A percentile compares a stretch with the other conserved stretches of the same genome.
phyloP scores from a whole-genome alignment of 768 basidiomycete species.

The Serendipita sp. region DNA sequence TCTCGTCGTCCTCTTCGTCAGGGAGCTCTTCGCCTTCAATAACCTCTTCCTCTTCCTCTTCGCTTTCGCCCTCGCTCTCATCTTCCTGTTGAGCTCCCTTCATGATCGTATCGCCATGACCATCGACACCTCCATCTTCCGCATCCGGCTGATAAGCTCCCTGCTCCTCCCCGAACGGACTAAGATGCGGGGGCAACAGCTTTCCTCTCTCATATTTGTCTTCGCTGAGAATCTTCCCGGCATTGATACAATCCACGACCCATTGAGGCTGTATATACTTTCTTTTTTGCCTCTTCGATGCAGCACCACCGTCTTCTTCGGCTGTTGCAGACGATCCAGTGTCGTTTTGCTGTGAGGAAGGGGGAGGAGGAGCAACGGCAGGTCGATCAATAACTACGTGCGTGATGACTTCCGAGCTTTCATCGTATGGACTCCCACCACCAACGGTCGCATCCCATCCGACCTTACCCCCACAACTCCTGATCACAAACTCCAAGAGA shows the following conservation, averaged over 20 bases:
- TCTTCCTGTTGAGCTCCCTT: constrained; percentile 20
- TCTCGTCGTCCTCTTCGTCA: constrained; percentile 18
- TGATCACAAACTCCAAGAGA: constrained; percentile 87
- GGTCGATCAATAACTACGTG: constrained; percentile 94
- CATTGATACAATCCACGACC: constrained; percentile 93
- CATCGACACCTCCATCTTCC: constrained; percentile 16
- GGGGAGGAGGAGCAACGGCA: constrained; percentile 20
- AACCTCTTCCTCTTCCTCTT: constrained; percentile 17
- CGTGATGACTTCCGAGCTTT: constrained; percentile 71
- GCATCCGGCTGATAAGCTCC: constrained; percentile 54
- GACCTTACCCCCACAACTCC: constrained; percentile 81
- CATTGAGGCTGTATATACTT: constrained; percentile 96
- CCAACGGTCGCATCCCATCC: constrained; percentile 68
- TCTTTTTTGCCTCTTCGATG: constrained; percentile 50
- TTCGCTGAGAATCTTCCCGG: constrained; percentile 66
- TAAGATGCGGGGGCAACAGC: constrained; percentile 82
- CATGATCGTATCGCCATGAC: constrained; percentile 19
- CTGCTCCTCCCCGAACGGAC: constrained; percentile 77
- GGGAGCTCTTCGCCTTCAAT: constrained; percentile 22
- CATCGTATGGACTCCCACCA: constrained; percentile 62
- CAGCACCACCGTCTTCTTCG: constrained; percentile 33
- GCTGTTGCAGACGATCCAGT: not conserved
- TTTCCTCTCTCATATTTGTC: constrained; percentile 76
- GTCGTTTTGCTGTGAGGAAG: constrained; percentile 25
- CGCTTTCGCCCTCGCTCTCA: constrained; percentile 21